Percentiles rank a stretch among this genome's conserved stretches.
Evolutionary conservation across 768 basidiomycete species (phyloP).

Genomic region (Leucosporidium scottii): DNA sequence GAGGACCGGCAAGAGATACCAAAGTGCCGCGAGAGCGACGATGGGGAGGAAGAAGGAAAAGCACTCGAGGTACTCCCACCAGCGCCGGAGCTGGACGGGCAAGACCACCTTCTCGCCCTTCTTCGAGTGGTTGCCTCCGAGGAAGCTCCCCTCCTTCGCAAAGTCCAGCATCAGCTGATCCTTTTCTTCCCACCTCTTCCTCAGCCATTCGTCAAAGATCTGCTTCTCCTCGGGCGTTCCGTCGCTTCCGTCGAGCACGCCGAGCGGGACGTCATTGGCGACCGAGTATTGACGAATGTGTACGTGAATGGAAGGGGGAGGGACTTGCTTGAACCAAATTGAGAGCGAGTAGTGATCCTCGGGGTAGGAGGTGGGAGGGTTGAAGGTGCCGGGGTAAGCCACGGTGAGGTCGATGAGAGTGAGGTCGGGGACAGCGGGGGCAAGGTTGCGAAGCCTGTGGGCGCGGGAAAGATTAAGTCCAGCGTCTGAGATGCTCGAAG

Average conservation of each 20-base stretch:
- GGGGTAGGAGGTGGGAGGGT: slow-evolving; percentile 1
- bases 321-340: slow-evolving; percentile 68
- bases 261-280: slow-evolving; percentile 39
- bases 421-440: slow-evolving; percentile 65
- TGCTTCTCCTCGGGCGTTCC: slow-evolving; percentile 53
- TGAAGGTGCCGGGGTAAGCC: slow-evolving; percentile 61
- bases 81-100: slow-evolving; percentile 54
- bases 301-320: slow-evolving; percentile 78
- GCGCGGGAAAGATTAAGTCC: too few species aligned
- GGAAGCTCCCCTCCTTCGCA: slow-evolving; percentile 15
- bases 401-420: slow-evolving; percentile 79
- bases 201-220: slow-evolving; percentile 73
- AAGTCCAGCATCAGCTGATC: slow-evolving; percentile 3
- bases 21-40: slow-evolving; percentile 33
- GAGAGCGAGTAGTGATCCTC: slow-evolving; percentile 64
- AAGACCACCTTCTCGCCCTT: slow-evolving; percentile 54
- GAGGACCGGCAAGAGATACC: slow-evolving; percentile 24
- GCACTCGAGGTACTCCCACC: slow-evolving; percentile 57
- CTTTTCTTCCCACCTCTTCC: slow-evolving; percentile 4
- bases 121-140: slow-evolving; percentile 59
- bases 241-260: slow-evolving; percentile 40
- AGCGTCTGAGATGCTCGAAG: too few species aligned
- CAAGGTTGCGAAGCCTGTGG: slow-evolving; percentile 54
- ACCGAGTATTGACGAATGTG: slow-evolving; percentile 77
- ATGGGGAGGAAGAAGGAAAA: slow-evolving; percentile 66